A percentile compares a stretch with the other conserved stretches of the same genome.
These are phyloP conservation scores for Rhodosporidiobolus odoratus DNA, from an alignment of 768 basidiomycete genomes.

Conservation along the genomic window DNA sequence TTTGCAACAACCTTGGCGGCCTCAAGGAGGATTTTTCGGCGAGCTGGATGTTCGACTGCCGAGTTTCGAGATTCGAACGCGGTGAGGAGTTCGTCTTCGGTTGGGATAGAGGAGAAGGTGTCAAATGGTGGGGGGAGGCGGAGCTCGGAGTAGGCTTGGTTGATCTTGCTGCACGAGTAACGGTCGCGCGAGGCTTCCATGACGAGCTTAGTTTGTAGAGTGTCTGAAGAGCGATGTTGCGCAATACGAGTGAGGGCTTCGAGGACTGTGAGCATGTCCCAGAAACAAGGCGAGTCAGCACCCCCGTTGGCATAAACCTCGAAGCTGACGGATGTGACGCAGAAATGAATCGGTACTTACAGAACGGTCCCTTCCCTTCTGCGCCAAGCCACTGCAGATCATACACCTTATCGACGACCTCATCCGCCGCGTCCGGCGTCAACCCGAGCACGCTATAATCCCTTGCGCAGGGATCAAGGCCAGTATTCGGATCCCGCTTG, in stretches of 20 bases:
- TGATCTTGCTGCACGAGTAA: constrained; percentile 17
- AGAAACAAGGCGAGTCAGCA: not conserved
- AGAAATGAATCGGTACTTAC: not conserved
- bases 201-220: constrained; percentile 13
- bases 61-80: constrained; percentile 13
- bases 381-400: not conserved
- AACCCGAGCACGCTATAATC: constrained; percentile 20
- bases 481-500: not conserved
- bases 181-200: constrained; percentile 14
- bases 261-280: not conserved
- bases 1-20: constrained; percentile 2
- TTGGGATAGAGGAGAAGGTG: not conserved
- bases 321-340: not conserved
- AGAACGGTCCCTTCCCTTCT: not conserved
- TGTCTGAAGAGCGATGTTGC: constrained; percentile 2
- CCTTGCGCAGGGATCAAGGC: constrained; percentile 5
- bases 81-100: not conserved
- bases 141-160: constrained; percentile 21
- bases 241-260: constrained; percentile 22
- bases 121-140: constrained; percentile 7
- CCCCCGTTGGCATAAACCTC: not conserved
- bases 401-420: constrained; percentile 9
- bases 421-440: constrained; percentile 25
- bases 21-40: constrained; percentile 11
- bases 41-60: constrained; percentile 14